Conservation (phyloP, 2,329 filamentous ascomycete species). For the Clonostachys rhizophaga region DNA sequence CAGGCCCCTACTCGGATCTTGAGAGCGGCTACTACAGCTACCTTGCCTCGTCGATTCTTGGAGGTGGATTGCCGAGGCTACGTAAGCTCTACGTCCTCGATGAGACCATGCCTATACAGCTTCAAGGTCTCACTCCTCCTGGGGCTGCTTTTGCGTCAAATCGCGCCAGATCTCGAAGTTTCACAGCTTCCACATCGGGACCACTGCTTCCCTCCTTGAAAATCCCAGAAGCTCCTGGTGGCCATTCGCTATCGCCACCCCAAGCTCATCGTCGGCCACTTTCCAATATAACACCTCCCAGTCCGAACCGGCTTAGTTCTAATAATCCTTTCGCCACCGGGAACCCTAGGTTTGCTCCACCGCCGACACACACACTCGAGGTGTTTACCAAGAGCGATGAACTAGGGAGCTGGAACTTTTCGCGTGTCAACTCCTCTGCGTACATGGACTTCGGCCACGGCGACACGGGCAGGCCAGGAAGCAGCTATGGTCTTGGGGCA, state of each 20-base stretch:
- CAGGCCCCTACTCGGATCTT: slow-evolving; percentile 52
- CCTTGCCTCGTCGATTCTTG: slow-evolving; percentile 76
- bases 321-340: slow-evolving; percentile 50
- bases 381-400: slow-evolving; percentile 57
- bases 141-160: slow-evolving; percentile 22
- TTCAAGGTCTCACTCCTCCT: slow-evolving; percentile 69
- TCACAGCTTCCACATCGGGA: slow-evolving; percentile 1
- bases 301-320: slow-evolving; percentile 45
- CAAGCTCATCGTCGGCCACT: slow-evolving; percentile 17
- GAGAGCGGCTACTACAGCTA: slow-evolving; percentile 75
- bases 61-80: slow-evolving; percentile 69
- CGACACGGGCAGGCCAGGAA: slow-evolving; percentile 36
- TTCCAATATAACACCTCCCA: slow-evolving; percentile 15
- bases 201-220: slow-evolving; percentile 2
- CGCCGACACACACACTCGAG: slow-evolving; percentile 49
- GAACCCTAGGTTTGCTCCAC: slow-evolving; percentile 19
- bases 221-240: slow-evolving; percentile 4
- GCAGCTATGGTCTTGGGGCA: slow-evolving; percentile 52
- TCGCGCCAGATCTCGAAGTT: slow-evolving; percentile 19
- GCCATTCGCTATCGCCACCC: slow-evolving; percentile 15
- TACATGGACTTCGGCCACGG: slow-evolving; percentile 4
- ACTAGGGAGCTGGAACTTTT: slow-evolving; percentile 54
- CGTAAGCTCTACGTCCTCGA: slow-evolving; percentile 82
- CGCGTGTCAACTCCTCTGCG: slow-evolving; percentile 32
- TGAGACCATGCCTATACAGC: slow-evolving; percentile 72